Evolutionary conservation across 495 filamentous ascomycete species (phyloP), one percentile per base, ranked within the genome.

Genomic region (Penicillium soppii): DNA sequence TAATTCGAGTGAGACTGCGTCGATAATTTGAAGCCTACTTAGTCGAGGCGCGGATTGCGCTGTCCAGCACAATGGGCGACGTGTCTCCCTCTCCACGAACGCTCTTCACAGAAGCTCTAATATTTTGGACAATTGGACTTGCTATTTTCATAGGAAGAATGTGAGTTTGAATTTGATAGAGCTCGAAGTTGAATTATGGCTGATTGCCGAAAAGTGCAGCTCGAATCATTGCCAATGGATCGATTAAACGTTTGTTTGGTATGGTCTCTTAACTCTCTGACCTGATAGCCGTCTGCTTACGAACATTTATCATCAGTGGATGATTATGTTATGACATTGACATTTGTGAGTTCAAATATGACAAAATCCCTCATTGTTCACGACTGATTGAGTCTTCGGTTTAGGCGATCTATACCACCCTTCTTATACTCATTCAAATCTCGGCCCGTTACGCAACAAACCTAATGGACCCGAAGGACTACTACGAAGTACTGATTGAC

Each of bases 261-360:
- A 57, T 59, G 71, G 32, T 13, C 26, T 72, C 8, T 62, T 62
- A 17, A 56, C 65, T 70, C 3, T 61, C 67, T 69, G 29, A n/a
- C n/a, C n/a, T n/a, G 65, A 55, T 35, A 48, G 1, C 8, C 17
- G 22, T 15, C 9, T 23, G 2, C 25, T 27, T 16, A 45, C 13
- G 10, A 2, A 15, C 22, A 12, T 2, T 10, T 32, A 7, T 29
- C 10, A 16, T 8, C 21, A 72, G 69, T 65, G 53, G 68, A 87
- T 46, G 83, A 87, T 52, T 84, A 74, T 62, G 49, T 85, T 15
- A 84, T 85, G 75, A 52, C 78, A 1, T 57, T 73, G 21, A 81
- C 77, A 7, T 73, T 84, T 52, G 77, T 81, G 59, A 57, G 75
- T 54, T 4, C 9, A 5, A 9, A 5, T n/a, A 21, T 23, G 2